Percentiles rank a stretch among this genome's conserved stretches.
Evolutionary conservation across 306 rosid species (phyloP).

Genomic region (Macrotyloma uniflorum): DNA sequence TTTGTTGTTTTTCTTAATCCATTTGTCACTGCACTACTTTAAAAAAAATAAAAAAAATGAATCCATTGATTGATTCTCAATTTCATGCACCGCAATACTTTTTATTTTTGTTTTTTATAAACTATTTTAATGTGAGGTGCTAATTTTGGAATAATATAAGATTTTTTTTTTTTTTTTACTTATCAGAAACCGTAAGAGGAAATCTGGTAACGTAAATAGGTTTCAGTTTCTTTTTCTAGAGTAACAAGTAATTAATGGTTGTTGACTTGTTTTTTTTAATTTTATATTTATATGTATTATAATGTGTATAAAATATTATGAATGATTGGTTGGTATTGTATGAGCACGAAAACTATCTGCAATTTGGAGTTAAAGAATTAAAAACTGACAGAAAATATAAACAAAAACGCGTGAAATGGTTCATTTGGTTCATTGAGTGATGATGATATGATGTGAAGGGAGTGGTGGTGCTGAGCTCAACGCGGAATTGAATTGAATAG

Average conservation of each 20-base stretch:
- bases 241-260: background rate
- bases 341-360: background rate
- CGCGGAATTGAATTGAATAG: conserved; percentile 37
- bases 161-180: background rate
- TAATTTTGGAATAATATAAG: background rate
- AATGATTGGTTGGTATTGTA: conserved; percentile 8
- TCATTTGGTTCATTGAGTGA: background rate
- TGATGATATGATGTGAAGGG: conserved; percentile 35
- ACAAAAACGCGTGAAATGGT: conserved; percentile 52
- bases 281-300: background rate
- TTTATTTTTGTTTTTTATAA: background rate
- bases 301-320: background rate
- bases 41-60: background rate
- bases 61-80: background rate
- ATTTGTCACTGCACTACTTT: background rate
- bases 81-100: background rate
- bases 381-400: background rate
- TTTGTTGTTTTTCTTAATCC: background rate
- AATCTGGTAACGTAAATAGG: background rate
- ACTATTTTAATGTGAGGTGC: background rate
- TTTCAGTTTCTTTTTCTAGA: background rate
- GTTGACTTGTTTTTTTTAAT: background rate
- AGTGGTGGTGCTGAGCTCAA: conserved; percentile 44
- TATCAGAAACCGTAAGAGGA: background rate
- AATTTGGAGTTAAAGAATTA: background rate